Conservation (phyloP, 1,284 basidiomycete species). For the Heterobasidion parviporum region DNA sequence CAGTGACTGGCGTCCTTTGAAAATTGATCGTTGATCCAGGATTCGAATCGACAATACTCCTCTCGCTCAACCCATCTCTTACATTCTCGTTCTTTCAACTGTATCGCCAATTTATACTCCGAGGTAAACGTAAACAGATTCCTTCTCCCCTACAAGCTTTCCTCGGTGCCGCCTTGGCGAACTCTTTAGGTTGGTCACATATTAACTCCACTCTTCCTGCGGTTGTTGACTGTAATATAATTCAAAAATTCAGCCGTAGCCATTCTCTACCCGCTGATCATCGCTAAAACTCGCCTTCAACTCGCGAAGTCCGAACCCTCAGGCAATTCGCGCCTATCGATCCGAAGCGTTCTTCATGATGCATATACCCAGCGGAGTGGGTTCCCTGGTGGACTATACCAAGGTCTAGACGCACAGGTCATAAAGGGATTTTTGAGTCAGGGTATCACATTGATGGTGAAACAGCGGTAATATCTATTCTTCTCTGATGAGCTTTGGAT, state of each 20-base stretch:
- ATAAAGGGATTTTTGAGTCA: constrained; percentile 48
- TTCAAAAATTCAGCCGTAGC: constrained; percentile 21
- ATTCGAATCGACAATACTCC: constrained; percentile 37
- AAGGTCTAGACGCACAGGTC: constrained; percentile 44
- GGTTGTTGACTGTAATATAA: constrained; percentile 6
- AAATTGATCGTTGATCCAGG: constrained; percentile 21
- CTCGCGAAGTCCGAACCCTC: constrained; percentile 18
- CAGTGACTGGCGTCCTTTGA: background rate
- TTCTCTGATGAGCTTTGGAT: no score
- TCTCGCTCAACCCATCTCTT: constrained; percentile 47
- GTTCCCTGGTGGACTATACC: constrained; percentile 31
- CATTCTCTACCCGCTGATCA: constrained; percentile 46
- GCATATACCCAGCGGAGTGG: constrained; percentile 20
- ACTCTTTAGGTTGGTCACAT: constrained; percentile 12
- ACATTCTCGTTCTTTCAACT: constrained; percentile 46
- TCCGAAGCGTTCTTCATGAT: constrained; percentile 1
- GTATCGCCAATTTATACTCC: constrained; percentile 30
- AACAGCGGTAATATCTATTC: constrained; percentile 26
- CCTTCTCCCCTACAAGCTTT: constrained; percentile 37
- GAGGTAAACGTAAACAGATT: constrained; percentile 14
- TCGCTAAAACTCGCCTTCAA: constrained; percentile 50
- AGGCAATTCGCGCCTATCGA: constrained; percentile 5
- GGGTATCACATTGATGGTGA: constrained; percentile 48
- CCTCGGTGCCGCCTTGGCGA: constrained; percentile 42
- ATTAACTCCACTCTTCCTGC: background rate